phyloP scores from a whole-genome alignment of 768 basidiomycete species.

The Tremella yokohamensis region DNA sequence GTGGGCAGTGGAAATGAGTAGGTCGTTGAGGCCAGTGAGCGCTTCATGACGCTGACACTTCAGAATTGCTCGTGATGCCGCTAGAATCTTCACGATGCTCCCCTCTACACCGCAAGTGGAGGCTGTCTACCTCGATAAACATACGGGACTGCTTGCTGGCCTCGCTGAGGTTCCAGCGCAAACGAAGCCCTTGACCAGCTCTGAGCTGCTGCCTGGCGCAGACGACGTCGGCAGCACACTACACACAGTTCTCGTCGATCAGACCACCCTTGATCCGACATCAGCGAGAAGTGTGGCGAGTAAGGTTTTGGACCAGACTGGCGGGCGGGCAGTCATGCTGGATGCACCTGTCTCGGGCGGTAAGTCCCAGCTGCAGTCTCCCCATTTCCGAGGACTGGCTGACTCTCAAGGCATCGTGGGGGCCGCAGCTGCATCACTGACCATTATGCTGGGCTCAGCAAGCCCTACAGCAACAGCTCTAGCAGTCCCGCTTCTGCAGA shows the following conservation, averaged over 20 bases:
- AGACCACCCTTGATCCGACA: constrained; percentile 80
- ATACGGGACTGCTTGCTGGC: constrained; percentile 64
- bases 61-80: constrained; percentile 42
- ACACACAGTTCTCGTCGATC: constrained; percentile 75
- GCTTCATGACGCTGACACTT: not conserved
- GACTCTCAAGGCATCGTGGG: constrained; percentile 66
- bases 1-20: constrained; percentile 34
- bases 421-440: constrained; percentile 78
- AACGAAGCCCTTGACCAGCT: constrained; percentile 4
- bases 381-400: too few relatives aligned
- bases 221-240: not conserved
- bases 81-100: constrained; percentile 79
- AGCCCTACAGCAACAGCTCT: constrained; percentile 20
- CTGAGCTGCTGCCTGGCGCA: not conserved
- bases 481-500: constrained; percentile 29
- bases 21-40: constrained; percentile 2
- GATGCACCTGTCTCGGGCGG: constrained; percentile 95
- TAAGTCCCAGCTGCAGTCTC: constrained; percentile 49
- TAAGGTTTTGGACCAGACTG: constrained; percentile 53
- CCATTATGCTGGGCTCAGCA: constrained; percentile 86
- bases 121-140: constrained; percentile 62
- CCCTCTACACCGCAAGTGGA: constrained; percentile 86
- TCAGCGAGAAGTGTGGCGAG: constrained; percentile 66
- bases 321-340: constrained; percentile 68
- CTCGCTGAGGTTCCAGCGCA: constrained; percentile 55